Base-by-base conservation (phyloP, 2,329 filamentous ascomycete species). In the Hypoxylon sp. region DNA sequence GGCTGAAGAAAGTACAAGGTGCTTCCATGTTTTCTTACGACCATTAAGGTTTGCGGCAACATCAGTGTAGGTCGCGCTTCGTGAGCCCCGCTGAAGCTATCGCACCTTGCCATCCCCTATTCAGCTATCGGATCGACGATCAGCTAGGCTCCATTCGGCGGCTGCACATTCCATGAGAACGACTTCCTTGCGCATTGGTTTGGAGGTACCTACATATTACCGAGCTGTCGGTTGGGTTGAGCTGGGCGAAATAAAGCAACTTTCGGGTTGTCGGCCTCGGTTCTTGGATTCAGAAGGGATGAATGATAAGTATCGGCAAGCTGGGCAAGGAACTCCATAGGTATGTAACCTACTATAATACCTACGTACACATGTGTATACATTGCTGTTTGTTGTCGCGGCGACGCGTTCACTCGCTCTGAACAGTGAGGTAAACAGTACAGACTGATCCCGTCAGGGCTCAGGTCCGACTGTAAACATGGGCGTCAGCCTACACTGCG, bases 31-130 rank as follows among this genome's bases (percentile, higher is more conserved):
- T 19, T 4, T 11, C 8, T 43, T 15, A 37, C 19, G 22, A 37
- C 30, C 46, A 28, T 56, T 65, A 68, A 63, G 65, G 62, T 68
- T 65, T 51, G 20, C 59, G 28, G 49, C 22, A 50, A 47, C 39
- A 20, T 65, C 65, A 52, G 62, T 44, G 22, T 48, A 37, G 53
- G 22, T 56, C 51, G 47, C 46, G 5, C 41, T 59, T n/a, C 37
- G 7, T 41, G 37, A 41, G 6, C 15, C 5, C 37, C 37, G 6
- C 37, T 28, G 56, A 57, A 19, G 62, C 53, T 52, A 51, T 56
- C 49, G 15, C 39, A n/a, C 28, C 26, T 48, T 46, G 5, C 52
- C 47, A 59, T 56, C 10, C 24, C 58, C 44, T 56, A 59, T 65
- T 52, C 47, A 53, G 51, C 15, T 50, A 24, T 17, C 15, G 20